A percentile compares a stretch with the other conserved stretches of the same genome.
Conservation (phyloP, 345 rosid genomes). For the Schrenkiella parvula region DNA sequence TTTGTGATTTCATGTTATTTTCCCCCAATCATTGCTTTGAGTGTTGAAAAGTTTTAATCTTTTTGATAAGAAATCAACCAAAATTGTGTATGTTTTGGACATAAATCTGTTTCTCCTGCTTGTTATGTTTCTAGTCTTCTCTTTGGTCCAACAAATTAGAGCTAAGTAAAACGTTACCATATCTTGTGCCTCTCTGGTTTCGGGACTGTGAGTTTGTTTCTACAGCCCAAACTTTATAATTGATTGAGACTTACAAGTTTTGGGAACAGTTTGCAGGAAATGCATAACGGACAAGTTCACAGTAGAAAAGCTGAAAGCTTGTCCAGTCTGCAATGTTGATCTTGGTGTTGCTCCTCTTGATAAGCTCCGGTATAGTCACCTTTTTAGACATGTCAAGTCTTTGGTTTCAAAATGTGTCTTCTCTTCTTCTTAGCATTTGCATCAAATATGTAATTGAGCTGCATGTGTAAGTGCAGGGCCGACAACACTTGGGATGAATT, state of each 20-base stretch:
- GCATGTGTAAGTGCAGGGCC: slow-evolving; percentile 18
- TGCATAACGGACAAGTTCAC: slow-evolving; percentile 14
- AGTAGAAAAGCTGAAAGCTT: not conserved
- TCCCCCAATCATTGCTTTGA: not conserved
- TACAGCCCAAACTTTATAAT: not conserved
- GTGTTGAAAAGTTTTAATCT: not conserved
- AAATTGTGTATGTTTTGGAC: not conserved
- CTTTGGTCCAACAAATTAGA: too few relatives aligned
- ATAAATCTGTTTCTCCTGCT: not conserved
- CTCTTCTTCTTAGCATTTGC: not conserved
- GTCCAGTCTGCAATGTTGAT: slow-evolving; percentile 26
- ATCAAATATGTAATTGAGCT: not conserved
- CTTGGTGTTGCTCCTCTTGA: slow-evolving; percentile 20
- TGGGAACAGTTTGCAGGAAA: slow-evolving; percentile 15
- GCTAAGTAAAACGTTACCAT: too few relatives aligned
- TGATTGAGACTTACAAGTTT: not conserved
- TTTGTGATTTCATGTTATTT: not conserved
- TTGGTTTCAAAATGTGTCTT: not conserved
- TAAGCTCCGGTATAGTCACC: slow-evolving; percentile 13
- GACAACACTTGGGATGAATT: not conserved
- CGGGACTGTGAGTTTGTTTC: too few relatives aligned
- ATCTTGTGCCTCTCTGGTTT: not conserved
- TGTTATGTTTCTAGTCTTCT: too few relatives aligned
- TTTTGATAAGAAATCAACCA: not conserved
- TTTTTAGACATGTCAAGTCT: not conserved